Evolutionary conservation across 495 filamentous ascomycete species (phyloP).

Genomic region (Immersiella caudata): DNA sequence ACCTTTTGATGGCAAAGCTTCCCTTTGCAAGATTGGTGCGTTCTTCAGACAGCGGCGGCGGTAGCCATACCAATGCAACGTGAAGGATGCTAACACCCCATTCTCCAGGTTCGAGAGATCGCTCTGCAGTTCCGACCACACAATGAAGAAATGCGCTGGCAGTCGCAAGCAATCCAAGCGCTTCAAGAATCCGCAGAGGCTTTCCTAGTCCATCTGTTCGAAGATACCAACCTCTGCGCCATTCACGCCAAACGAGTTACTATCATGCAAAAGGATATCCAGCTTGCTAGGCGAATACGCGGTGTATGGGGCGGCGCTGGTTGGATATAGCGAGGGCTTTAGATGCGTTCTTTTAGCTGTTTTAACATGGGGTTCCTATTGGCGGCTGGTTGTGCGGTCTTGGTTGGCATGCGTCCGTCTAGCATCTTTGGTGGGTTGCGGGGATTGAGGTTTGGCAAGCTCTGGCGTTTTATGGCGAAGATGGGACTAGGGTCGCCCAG

Average conservation of each 20-base stretch:
- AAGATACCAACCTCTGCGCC: conserved; percentile 93
- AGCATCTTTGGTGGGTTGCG: conserved; percentile 1
- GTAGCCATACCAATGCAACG: background rate
- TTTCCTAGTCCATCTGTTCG: conserved; percentile 90
- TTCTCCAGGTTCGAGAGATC: conserved; percentile 76
- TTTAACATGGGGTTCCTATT: background rate
- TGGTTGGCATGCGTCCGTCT: conserved; percentile 8
- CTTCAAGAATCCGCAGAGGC: conserved; percentile 92
- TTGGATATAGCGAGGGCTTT: conserved; percentile 27
- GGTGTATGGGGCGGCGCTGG: conserved; percentile 57
- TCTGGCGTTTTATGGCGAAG: conserved; percentile 1
- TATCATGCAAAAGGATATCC: conserved; percentile 97
- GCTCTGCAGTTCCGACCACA: conserved; percentile 57
- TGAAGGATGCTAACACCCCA: background rate
- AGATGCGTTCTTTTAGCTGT: background rate
- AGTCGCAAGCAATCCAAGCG: conserved; percentile 86
- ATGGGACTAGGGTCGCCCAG: background rate
- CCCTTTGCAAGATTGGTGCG: conserved; percentile 85
- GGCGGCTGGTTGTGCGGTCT: background rate
- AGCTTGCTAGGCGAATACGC: conserved; percentile 82
- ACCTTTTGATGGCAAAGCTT: conserved; percentile 77
- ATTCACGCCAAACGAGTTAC: conserved; percentile 96
- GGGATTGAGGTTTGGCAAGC: conserved; percentile 11
- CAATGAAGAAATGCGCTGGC: conserved; percentile 76
- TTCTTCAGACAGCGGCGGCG: background rate